A percentile compares a stretch with the other conserved stretches of the same genome.
phyloP scores from a whole-genome alignment of 108 stramenopile species.

The Bacterosira constricta region DNA sequence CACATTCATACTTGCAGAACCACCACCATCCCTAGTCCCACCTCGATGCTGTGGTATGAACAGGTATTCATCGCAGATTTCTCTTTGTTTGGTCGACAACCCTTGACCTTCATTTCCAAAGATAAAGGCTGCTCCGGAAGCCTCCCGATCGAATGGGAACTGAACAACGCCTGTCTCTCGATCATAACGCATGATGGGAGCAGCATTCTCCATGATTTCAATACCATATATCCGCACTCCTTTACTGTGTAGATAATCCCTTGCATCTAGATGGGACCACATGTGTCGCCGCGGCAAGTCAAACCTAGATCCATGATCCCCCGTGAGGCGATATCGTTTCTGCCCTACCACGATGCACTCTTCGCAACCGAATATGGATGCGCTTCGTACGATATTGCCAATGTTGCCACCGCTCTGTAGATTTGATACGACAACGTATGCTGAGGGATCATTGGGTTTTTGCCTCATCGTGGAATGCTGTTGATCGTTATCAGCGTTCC shows the following conservation, averaged over 20 bases:
- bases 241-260: slow-evolving; percentile 6
- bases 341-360: slow-evolving; percentile 20
- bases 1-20: slow-evolving; percentile 25
- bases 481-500: neutral
- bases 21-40: slow-evolving; percentile 10
- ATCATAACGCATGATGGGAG: slow-evolving; percentile 24
- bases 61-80: slow-evolving; percentile 16
- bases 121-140: slow-evolving; percentile 15
- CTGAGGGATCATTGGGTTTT: slow-evolving; percentile 15
- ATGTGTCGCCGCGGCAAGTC: slow-evolving; percentile 26
- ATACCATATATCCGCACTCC: slow-evolving; percentile 25
- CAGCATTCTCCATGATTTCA: slow-evolving; percentile 22
- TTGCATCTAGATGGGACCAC: slow-evolving; percentile 14
- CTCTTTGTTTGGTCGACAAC: slow-evolving; percentile 16
- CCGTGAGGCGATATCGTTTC: slow-evolving; percentile 20
- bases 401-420: slow-evolving; percentile 24
- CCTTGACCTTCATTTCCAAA: slow-evolving; percentile 27
- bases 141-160: slow-evolving; percentile 11
- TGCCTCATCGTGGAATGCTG: neutral
- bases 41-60: slow-evolving; percentile 22
- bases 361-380: slow-evolving; percentile 23
- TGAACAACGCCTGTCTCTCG: slow-evolving; percentile 9
- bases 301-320: slow-evolving; percentile 23
- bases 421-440: slow-evolving; percentile 20
- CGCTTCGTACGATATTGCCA: slow-evolving; percentile 22